phyloP scores from a whole-genome alignment of 2,329 filamentous ascomycete species.

The Phaeosphaeria sp. region DNA sequence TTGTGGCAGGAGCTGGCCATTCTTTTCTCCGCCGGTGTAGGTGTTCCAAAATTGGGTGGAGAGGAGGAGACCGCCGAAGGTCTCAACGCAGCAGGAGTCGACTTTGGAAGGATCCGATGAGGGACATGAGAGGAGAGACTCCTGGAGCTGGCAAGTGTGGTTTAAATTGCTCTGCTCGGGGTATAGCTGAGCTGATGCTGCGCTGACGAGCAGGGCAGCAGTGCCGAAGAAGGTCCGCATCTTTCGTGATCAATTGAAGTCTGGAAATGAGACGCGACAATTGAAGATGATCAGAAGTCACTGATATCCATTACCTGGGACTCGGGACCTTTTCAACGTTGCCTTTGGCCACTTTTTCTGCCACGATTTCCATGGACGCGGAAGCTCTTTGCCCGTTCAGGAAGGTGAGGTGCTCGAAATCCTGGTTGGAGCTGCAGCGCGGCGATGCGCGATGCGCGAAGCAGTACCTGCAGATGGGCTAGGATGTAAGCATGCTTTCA shows the following conservation, averaged over 20 bases:
- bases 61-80: slow-evolving; percentile 68
- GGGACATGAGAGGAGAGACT: slow-evolving; percentile 43
- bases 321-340: not conserved
- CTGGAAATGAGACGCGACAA: slow-evolving; percentile 3
- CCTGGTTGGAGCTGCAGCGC: slow-evolving; percentile 11
- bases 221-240: slow-evolving; percentile 30
- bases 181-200: slow-evolving; percentile 51
- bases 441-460: slow-evolving; percentile 28
- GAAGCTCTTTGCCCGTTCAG: slow-evolving; percentile 39
- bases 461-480: slow-evolving; percentile 39
- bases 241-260: slow-evolving; percentile 9
- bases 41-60: slow-evolving; percentile 71
- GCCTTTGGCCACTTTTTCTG: slow-evolving; percentile 6
- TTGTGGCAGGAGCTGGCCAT: slow-evolving; percentile 65
- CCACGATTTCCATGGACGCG: slow-evolving; percentile 18
- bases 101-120: slow-evolving; percentile 46
- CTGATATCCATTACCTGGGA: slow-evolving; percentile 6
- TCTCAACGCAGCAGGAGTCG: slow-evolving; percentile 71
- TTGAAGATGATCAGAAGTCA: not conserved
- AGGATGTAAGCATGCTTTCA: slow-evolving; percentile 26
- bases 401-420: slow-evolving; percentile 33
- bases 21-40: slow-evolving; percentile 65
- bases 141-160: slow-evolving; percentile 62
- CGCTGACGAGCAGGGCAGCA: slow-evolving; percentile 25
- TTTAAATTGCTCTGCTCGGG: slow-evolving; percentile 58